phyloP scores from a whole-genome alignment of 2,329 filamentous ascomycete genomes.

The Scytalidium sp. region DNA sequence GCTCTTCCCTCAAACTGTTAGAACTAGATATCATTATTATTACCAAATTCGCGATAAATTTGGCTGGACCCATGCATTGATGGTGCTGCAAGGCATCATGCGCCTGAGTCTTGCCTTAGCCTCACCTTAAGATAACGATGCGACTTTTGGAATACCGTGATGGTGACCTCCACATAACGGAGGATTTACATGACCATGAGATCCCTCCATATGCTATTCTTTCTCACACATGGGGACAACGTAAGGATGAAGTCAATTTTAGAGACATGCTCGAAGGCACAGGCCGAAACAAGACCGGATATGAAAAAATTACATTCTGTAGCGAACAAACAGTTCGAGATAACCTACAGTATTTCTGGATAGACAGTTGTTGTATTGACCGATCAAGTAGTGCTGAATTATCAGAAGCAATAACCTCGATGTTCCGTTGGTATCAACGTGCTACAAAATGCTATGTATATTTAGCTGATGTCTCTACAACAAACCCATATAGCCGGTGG shows the following conservation, averaged over 20 bases:
- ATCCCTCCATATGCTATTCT: conserved; percentile 22
- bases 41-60: too few relatives aligned
- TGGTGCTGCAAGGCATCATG: too few relatives aligned
- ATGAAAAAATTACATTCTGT: conserved; percentile 10
- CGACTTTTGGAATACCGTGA: conserved; percentile 11
- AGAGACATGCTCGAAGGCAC: conserved; percentile 5
- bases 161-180: conserved; percentile 13
- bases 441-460: conserved; percentile 1
- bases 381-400: background rate
- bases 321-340: conserved; percentile 9
- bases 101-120: too few relatives aligned
- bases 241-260: conserved; percentile 11
- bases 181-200: conserved; percentile 10
- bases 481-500: too few relatives aligned
- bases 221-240: conserved; percentile 18
- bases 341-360: too few relatives aligned
- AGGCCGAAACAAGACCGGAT: conserved; percentile 8
- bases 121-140: too few relatives aligned
- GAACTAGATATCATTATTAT: too few relatives aligned
- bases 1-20: too few relatives aligned
- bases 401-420: background rate
- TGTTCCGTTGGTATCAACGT: background rate
- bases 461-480: background rate
- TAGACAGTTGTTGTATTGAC: conserved; percentile 5
- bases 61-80: too few relatives aligned